A percentile compares a stretch with the other conserved stretches of the same genome.
phyloP scores from a whole-genome alignment of 2,329 filamentous ascomycete species.

The Raffaelea albimanens region DNA sequence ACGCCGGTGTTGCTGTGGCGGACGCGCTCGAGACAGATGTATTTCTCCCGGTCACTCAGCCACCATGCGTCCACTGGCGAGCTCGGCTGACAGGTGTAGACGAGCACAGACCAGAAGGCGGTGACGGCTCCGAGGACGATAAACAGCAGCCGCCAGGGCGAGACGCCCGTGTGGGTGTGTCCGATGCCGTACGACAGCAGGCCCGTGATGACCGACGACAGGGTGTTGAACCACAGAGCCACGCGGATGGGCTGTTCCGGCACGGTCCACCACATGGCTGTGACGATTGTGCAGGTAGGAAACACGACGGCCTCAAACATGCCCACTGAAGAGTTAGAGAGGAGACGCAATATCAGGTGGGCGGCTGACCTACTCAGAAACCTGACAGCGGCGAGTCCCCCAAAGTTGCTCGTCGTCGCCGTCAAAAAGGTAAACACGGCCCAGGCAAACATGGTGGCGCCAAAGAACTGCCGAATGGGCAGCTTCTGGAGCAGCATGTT shows the following conservation, averaged over 20 bases:
- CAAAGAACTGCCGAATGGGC: conserved; percentile 53
- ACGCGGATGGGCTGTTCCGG: conserved; percentile 49
- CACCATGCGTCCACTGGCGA: conserved; percentile 33
- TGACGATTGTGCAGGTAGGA: conserved; percentile 51
- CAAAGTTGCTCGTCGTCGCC: conserved; percentile 43
- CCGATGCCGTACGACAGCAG: conserved; percentile 27
- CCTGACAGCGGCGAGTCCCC: conserved; percentile 25
- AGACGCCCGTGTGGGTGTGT: conserved; percentile 8
- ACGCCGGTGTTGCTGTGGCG: conserved; percentile 6
- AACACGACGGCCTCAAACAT: conserved; percentile 52
- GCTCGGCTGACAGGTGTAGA: conserved; percentile 23
- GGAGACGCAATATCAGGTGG: no score
- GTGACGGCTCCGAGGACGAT: conserved; percentile 21
- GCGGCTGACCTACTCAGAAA: neutral
- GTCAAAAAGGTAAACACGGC: conserved; percentile 45
- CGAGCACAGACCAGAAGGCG: conserved; percentile 14
- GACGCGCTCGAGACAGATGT: conserved; percentile 15
- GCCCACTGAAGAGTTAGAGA: conserved; percentile 31
- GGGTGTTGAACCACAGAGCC: conserved; percentile 38
- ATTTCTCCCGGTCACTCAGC: conserved; percentile 28
- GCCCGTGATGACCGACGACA: conserved; percentile 19
- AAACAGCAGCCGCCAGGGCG: conserved; percentile 29
- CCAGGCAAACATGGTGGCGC: conserved; percentile 48
- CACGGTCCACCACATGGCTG: conserved; percentile 47
- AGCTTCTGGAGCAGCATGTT: conserved; percentile 6